A percentile compares a stretch with the other conserved stretches of the same genome.
Conservation (phyloP, 371 early-diverging fungal genomes). For the Quaeritorhiza haematococci region DNA sequence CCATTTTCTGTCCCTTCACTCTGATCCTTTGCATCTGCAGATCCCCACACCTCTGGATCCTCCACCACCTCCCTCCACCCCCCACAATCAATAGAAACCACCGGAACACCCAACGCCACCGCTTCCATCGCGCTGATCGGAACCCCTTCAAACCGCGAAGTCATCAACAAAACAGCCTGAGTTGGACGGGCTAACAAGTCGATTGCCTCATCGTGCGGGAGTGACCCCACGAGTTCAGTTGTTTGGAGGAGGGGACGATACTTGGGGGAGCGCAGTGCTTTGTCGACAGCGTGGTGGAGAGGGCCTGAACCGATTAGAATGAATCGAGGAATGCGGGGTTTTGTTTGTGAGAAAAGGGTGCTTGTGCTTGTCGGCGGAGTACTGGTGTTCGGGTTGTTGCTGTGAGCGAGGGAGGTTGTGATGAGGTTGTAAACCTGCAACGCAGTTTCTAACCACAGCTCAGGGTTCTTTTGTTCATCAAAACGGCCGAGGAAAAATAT, state of each 20-base stretch:
- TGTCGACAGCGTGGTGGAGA: background rate
- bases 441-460: constrained; percentile 20
- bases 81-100: constrained; percentile 17
- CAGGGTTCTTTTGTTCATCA: constrained; percentile 22
- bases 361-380: too few relatives aligned
- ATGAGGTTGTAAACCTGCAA: background rate
- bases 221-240: too few relatives aligned
- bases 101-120: constrained; percentile 11
- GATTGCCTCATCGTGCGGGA: too few relatives aligned
- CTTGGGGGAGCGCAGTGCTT: background rate
- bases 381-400: too few relatives aligned
- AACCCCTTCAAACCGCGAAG: constrained; percentile 17
- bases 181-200: background rate
- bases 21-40: too few relatives aligned
- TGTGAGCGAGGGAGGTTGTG: too few relatives aligned
- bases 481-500: constrained; percentile 21
- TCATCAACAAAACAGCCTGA: constrained; percentile 6
- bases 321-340: too few relatives aligned
- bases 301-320: constrained; percentile 1
- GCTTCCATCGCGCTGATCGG: constrained; percentile 18
- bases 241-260: background rate
- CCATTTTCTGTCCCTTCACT: too few relatives aligned
- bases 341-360: too few relatives aligned
- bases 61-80: constrained; percentile 11
- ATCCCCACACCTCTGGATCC: too few relatives aligned